phyloP scores from a whole-genome alignment of 371 early-diverging fungal species.

The Synchytrium microbalum region DNA sequence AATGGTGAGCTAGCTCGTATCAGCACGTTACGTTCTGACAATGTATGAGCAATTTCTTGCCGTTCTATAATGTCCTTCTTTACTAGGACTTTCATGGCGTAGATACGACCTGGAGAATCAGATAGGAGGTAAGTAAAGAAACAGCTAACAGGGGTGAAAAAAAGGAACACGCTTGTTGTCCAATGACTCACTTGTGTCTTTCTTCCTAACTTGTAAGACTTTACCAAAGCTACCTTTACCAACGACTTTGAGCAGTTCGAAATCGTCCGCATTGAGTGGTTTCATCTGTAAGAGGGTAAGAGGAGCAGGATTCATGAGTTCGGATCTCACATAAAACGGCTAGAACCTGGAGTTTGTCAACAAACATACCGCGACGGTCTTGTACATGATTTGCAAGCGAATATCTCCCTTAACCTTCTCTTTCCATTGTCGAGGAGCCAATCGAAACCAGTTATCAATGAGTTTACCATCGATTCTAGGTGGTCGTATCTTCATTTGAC shows the following conservation, averaged over 20 bases:
- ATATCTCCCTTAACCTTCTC: constrained; percentile 58
- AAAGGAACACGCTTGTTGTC: too few species aligned
- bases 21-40: constrained; percentile 64
- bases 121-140: too few species aligned
- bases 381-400: constrained; percentile 52
- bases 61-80: constrained; percentile 64
- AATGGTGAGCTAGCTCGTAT: constrained; percentile 72
- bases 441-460: constrained; percentile 58
- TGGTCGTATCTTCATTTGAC: constrained; percentile 52
- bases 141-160: too few species aligned
- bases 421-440: constrained; percentile 41
- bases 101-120: constrained; percentile 42
- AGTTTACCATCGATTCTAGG: constrained; percentile 46
- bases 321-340: not conserved
- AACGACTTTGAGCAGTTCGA: constrained; percentile 62
- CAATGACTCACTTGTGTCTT: too few species aligned
- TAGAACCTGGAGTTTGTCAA: not conserved
- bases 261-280: constrained; percentile 56
- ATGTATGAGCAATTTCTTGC: constrained; percentile 64
- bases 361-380: constrained; percentile 28
- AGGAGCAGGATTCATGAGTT: not conserved
- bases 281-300: constrained; percentile 9
- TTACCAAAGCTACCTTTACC: constrained; percentile 80
- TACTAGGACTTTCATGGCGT: constrained; percentile 76
- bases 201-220: constrained; percentile 70